Conservation (phyloP, 192 early-diverging fungal genomes). For the Mycoemilia scoparia region DNA sequence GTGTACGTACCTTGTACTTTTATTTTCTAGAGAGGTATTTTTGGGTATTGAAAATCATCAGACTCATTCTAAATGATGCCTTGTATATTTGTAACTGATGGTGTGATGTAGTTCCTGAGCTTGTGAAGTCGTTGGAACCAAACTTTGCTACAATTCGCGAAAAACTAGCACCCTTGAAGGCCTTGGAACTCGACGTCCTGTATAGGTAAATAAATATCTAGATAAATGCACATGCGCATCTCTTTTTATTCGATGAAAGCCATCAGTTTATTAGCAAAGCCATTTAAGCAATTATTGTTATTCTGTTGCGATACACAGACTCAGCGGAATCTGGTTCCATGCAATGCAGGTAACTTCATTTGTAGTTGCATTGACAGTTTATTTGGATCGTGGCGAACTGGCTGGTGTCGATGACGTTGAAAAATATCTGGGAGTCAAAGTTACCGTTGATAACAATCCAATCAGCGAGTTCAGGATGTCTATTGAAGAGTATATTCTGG, state of each 20-base stretch:
- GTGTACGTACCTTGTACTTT: no score
- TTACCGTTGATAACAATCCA: slow-evolving; percentile 13
- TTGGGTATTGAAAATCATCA: no score
- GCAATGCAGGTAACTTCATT: slow-evolving; percentile 15
- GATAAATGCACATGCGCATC: no score
- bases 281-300: slow-evolving; percentile 17
- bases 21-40: no score
- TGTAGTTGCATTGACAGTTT: slow-evolving; percentile 13
- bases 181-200: no score
- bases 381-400: slow-evolving; percentile 12
- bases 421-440: slow-evolving; percentile 11
- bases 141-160: slow-evolving; percentile 12
- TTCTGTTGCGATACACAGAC: no score
- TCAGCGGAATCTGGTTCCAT: slow-evolving; percentile 19
- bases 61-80: no score
- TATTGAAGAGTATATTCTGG: slow-evolving; percentile 28
- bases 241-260: no score
- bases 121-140: slow-evolving; percentile 4
- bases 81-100: no score
- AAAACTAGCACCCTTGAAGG: no score
- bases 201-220: no score
- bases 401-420: slow-evolving; percentile 16
- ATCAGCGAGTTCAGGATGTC: slow-evolving; percentile 26
- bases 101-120: no score
- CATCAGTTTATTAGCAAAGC: slow-evolving; percentile 4